phyloP scores from a whole-genome alignment of 495 filamentous ascomycete species.

The Emericellopsis terricola region DNA sequence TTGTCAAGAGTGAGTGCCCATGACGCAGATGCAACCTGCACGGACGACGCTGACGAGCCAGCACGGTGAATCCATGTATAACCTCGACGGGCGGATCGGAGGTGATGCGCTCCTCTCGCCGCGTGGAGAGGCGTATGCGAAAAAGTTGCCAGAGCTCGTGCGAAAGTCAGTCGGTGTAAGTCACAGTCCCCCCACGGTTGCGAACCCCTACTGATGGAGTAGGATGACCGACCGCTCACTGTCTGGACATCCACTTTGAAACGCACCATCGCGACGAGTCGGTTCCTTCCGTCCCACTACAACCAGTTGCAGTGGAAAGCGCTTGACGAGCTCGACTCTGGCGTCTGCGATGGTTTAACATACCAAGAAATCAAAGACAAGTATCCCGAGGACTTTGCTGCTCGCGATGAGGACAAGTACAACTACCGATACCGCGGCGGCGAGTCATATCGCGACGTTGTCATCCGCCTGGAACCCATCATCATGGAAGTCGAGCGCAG shows the following conservation, averaged over 20 bases:
- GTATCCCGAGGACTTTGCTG: constrained; percentile 88
- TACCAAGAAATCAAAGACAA: constrained; percentile 75
- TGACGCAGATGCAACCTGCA: no score
- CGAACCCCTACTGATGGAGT: neutral
- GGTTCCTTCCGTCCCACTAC: constrained; percentile 55
- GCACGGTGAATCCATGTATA: constrained; percentile 90
- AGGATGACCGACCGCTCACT: constrained; percentile 59
- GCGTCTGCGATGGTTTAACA: constrained; percentile 90
- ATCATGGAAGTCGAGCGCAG: constrained; percentile 97
- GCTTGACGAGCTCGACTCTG: constrained; percentile 88
- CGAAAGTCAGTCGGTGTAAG: constrained; percentile 56
- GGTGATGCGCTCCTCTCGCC: constrained; percentile 75
- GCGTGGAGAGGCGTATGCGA: constrained; percentile 77
- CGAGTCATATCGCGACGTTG: constrained; percentile 93
- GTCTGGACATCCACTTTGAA: constrained; percentile 95
- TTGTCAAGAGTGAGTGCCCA: constrained; percentile 59
- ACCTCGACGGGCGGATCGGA: constrained; percentile 74
- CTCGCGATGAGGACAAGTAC: constrained; percentile 92
- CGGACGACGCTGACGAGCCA: no score
- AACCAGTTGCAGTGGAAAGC: constrained; percentile 97
- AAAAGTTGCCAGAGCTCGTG: constrained; percentile 62
- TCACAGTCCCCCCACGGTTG: constrained; percentile 3
- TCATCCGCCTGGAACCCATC: constrained; percentile 93
- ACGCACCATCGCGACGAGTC: constrained; percentile 82
- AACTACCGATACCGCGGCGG: constrained; percentile 97